Conservation (phyloP, 768 basidiomycete species). For the Paxillus ammoniavirescens region DNA sequence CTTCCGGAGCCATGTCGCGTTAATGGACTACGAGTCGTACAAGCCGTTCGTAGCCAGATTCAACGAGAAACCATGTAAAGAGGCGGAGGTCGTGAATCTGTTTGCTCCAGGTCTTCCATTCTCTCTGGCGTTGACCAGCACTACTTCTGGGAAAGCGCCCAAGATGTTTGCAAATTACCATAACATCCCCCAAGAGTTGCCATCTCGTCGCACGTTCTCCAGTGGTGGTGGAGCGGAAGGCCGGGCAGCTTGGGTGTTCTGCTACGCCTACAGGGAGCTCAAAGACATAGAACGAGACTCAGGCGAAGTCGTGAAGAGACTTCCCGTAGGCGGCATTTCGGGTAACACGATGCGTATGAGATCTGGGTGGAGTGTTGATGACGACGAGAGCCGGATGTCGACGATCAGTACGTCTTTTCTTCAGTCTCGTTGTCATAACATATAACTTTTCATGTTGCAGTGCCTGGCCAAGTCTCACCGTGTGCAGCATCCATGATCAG, state of each 20-base stretch:
- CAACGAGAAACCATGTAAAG: no score
- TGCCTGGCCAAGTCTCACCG: background rate
- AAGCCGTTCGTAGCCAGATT: no score
- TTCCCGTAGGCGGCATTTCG: background rate
- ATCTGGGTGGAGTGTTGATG: conserved; percentile 2
- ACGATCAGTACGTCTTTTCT: background rate
- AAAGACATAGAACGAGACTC: conserved; percentile 1
- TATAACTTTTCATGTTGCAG: background rate
- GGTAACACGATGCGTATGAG: background rate
- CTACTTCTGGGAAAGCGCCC: no score
- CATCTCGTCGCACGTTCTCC: background rate
- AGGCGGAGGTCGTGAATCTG: no score
- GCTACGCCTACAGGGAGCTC: background rate
- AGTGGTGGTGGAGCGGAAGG: background rate
- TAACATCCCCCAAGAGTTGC: no score
- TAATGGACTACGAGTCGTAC: no score
- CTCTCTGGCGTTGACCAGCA: no score
- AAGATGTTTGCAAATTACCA: no score
- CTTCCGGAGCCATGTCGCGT: no score
- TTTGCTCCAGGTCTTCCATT: no score
- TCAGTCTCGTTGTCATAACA: background rate
- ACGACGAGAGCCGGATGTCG: conserved; percentile 1
- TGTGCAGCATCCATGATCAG: conserved; percentile 2
- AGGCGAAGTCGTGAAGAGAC: background rate
- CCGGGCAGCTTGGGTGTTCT: background rate